These are phyloP conservation scores for Aspergillus neotritici DNA, from an alignment of 2,329 filamentous ascomycete species.

Conservation along the genomic window DNA sequence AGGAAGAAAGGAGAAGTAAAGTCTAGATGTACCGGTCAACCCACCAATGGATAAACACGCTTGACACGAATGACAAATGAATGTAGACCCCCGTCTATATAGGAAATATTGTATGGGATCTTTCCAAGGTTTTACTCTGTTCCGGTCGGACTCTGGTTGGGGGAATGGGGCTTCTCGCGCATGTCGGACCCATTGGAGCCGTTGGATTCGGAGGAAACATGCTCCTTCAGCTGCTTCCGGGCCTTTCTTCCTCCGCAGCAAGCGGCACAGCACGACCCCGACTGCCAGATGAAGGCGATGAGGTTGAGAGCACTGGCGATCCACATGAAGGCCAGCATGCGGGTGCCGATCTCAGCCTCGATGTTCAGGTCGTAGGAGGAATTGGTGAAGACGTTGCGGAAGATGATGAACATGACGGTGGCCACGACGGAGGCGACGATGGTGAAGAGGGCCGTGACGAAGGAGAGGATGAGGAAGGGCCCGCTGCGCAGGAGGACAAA, in stretches of 20 bases:
- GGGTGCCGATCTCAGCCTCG: slow-evolving; percentile 58
- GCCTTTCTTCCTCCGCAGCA: slow-evolving; percentile 39
- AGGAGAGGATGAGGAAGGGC: slow-evolving; percentile 62
- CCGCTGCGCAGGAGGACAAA: slow-evolving; percentile 50
- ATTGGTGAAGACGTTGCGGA: slow-evolving; percentile 67
- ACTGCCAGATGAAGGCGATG: slow-evolving; percentile 66
- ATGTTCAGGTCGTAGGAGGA: slow-evolving; percentile 71
- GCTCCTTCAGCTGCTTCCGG: slow-evolving; percentile 27
- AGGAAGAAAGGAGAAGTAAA: not conserved
- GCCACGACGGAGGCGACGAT: slow-evolving; percentile 67
- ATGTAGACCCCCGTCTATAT: slow-evolving; percentile 4
- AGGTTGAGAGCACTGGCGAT: slow-evolving; percentile 62
- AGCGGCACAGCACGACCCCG: slow-evolving; percentile 68
- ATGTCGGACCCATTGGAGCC: slow-evolving; percentile 12
- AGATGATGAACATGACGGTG: slow-evolving; percentile 77
- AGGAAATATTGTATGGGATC: slow-evolving; percentile 2
- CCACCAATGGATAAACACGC: not conserved
- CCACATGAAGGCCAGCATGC: slow-evolving; percentile 91
- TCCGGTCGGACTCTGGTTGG: slow-evolving; percentile 5
- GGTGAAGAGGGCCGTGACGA: slow-evolving; percentile 61
- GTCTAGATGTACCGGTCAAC: not conserved
- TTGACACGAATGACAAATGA: slow-evolving; percentile 1
- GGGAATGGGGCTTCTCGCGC: slow-evolving; percentile 12
- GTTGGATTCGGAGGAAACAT: slow-evolving; percentile 2
- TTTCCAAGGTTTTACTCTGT: too few species aligned